Evolutionary conservation across 2,329 filamentous ascomycete species (phyloP), one percentile per base, ranked within the genome.

Genomic region (Myriangium duriaei): DNA sequence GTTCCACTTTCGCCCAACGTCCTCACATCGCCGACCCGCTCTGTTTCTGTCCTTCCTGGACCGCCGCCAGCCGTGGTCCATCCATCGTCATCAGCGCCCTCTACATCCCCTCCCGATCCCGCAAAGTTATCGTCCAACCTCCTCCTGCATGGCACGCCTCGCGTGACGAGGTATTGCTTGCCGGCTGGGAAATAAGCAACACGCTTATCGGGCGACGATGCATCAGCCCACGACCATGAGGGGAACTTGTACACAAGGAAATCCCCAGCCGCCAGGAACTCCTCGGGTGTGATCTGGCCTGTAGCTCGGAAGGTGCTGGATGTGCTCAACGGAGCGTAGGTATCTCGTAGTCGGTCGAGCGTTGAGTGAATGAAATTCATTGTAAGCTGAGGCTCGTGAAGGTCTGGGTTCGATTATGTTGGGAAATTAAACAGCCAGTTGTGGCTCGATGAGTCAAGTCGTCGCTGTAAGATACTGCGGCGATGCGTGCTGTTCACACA

Each of bases 241-340:
- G 88, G 91, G 64, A 98, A 98, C 68, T 95, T 96, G 76, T 92
- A 94, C 54, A 94, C 87, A 26, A 98, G 77, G 59, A 96, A 98
- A 66, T 98, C 91, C 51, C 91, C 91, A 3, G 91, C 91, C 3
- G 82, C 80, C 35, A 95, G 71, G 61, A 98, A 98, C 69, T 98
- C 91, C 55, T 95, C 88, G 12, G 88, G 88, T 0, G 88, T 96
- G 62, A 98, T 91, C 65, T 96, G 83, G 48, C 91, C 91, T 4
- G 87, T 94, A 52, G 76, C 73, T 51, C 88, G 83, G 64, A 98
- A 98, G 47, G 84, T 96, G 3, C 88, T 96, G 37, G 77, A 92
- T 60, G 93, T 79, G 42, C 76, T 78, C 52, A 94, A 79, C 29
- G 87, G 87, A 10, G 88, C 85, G 62, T 92, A 88, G 51, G 79